Base-by-base conservation (phyloP, 2,329 filamentous ascomycete species). In the Neophaeococcomyces aloes region DNA sequence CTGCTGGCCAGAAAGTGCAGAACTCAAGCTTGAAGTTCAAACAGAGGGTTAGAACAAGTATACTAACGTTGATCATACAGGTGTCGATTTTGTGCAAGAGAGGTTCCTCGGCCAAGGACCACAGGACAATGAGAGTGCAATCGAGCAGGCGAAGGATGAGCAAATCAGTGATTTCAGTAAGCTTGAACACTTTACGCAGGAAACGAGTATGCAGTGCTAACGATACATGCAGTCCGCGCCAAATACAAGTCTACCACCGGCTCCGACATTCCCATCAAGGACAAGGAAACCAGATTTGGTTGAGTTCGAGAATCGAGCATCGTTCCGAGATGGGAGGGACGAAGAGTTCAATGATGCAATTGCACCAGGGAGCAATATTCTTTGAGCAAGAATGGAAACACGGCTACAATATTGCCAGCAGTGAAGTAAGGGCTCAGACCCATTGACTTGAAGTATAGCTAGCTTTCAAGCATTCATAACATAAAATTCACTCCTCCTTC, bases 141-240 rank as follows among this genome's bases (percentile, higher is more conserved):
- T 78, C 15, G 86, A 93, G 66, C 85, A 93, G 65, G 82, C 81
- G 55, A 88, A 89, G 68, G 86, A 91, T 60, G 81, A 86, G 63
- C 70, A 82, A 60, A 84, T 88, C 54, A 78, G 76, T 21, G 81
- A 86, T 60, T 80, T 75, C 61, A 62, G 32, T 68, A 82, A 45
- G 53, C 48, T 50, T 6, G 44, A 35, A 17, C 13, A 4, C 13
- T 8, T 27, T 27, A 13, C 15, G 10, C n/a, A 13, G 15, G 2
- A 33, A 19, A 17, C 11, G 10, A 29, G 31, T 7, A 19, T 11
- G 23, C 29, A 19, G 11, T 19, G 29, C 38, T 41, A 17, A 41
- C 15, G 4, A n/a, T 39, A n/a, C 3, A 21, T 33, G 17, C 29
- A 41, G 38, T 21, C 31, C 38, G 36, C 17, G 27, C 18, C 21